phyloP scores from a whole-genome alignment of 2,329 filamentous ascomycete genomes.

The Fusarium equiseti region DNA sequence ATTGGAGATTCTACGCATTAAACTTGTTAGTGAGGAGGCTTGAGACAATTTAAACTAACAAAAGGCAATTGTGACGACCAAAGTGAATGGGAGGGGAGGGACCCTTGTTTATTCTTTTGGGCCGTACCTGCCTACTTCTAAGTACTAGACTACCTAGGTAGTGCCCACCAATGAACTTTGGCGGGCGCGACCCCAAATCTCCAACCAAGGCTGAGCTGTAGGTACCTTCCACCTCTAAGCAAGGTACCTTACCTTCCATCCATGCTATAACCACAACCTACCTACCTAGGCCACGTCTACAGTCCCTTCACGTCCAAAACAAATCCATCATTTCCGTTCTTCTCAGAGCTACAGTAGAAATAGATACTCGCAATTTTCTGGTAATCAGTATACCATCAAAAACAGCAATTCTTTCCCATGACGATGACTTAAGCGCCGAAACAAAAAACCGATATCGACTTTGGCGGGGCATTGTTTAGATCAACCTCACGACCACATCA shows the following conservation, averaged over 20 bases:
- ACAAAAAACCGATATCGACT: slow-evolving; percentile 28
- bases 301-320: slow-evolving; percentile 21
- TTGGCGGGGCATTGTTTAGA: slow-evolving; percentile 44
- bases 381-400: slow-evolving; percentile 3
- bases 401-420: slow-evolving; percentile 12
- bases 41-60: not conserved
- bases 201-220: slow-evolving; percentile 36
- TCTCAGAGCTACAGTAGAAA: not conserved
- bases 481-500: slow-evolving; percentile 32
- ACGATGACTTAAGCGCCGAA: slow-evolving; percentile 35
- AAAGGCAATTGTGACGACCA: slow-evolving; percentile 15
- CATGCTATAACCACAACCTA: not conserved
- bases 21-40: not conserved
- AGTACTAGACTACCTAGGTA: not conserved
- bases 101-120: slow-evolving; percentile 11
- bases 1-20: not conserved
- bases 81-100: not conserved
- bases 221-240: slow-evolving; percentile 3
- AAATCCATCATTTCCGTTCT: slow-evolving; percentile 14
- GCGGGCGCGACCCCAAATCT: slow-evolving; percentile 22
- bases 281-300: slow-evolving; percentile 27
- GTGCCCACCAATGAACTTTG: slow-evolving; percentile 42
- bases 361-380: not conserved
- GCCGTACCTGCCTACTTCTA: slow-evolving; percentile 3
- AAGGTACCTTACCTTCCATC: not conserved